A percentile compares a stretch with the other conserved stretches of the same genome.
These are phyloP conservation scores for Penicillium sp. DNA, from an alignment of 2,329 filamentous ascomycete genomes.

Conservation along the genomic window DNA sequence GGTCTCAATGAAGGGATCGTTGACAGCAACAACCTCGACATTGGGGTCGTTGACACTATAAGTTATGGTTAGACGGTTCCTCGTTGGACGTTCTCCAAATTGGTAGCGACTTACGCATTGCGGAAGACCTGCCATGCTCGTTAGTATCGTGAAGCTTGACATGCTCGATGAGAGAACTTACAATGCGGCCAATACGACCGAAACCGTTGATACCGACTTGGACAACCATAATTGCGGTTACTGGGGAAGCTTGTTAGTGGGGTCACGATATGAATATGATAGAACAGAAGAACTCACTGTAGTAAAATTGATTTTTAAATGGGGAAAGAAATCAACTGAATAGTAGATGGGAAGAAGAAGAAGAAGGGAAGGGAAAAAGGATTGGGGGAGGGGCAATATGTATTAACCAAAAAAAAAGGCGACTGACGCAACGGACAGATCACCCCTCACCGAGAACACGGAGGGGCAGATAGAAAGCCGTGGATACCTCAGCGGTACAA, in stretches of 20 bases:
- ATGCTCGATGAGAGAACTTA: slow-evolving; percentile 33
- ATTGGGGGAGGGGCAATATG: slow-evolving; percentile 25
- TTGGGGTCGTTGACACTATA: slow-evolving; percentile 74
- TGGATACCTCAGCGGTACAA: slow-evolving; percentile 9
- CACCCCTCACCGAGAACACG: slow-evolving; percentile 31
- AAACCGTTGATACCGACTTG: slow-evolving; percentile 99
- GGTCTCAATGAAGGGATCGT: slow-evolving; percentile 98
- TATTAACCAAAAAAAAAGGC: slow-evolving; percentile 27
- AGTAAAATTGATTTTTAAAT: slow-evolving; percentile 6
- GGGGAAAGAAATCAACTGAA: slow-evolving; percentile 3
- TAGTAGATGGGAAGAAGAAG: slow-evolving; percentile 17
- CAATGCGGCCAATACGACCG: slow-evolving; percentile 97
- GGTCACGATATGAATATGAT: background rate
- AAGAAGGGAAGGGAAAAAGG: slow-evolving; percentile 17
- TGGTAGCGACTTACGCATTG: slow-evolving; percentile 70
- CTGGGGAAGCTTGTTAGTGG: slow-evolving; percentile 30
- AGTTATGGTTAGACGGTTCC: slow-evolving; percentile 16
- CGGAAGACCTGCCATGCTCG: slow-evolving; percentile 68
- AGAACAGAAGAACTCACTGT: slow-evolving; percentile 12
- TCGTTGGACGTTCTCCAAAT: background rate
- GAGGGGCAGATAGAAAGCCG: slow-evolving; percentile 25
- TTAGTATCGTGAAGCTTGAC: slow-evolving; percentile 23
- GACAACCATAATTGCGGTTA: slow-evolving; percentile 33
- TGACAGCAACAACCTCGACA: slow-evolving; percentile 91
- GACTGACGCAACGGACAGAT: slow-evolving; percentile 36